phyloP scores from a whole-genome alignment of 306 rosid species.

The Cicer chorassanicum region DNA sequence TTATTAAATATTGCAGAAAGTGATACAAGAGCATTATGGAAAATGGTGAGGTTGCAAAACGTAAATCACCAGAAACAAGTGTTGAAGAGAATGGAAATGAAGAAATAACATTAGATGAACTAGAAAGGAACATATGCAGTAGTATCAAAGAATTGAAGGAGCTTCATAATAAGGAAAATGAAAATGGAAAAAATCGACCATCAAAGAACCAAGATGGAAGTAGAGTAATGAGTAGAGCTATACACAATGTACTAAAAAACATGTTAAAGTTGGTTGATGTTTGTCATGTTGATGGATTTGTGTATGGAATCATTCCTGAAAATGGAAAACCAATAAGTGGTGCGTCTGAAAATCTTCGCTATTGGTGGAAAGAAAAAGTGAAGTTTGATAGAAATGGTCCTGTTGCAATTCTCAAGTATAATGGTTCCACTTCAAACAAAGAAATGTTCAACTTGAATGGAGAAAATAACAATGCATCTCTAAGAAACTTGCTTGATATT shows the following conservation, averaged over 20 bases:
- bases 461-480: background rate
- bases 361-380: conserved; percentile 75
- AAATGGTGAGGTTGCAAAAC: background rate
- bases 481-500: conserved; percentile 47
- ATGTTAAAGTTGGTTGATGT: conserved; percentile 70
- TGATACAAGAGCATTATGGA: background rate
- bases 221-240: conserved; percentile 62
- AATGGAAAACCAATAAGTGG: conserved; percentile 69
- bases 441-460: background rate
- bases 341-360: conserved; percentile 65
- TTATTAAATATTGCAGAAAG: too few species aligned
- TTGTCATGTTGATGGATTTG: conserved; percentile 73
- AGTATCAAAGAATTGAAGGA: too few species aligned
- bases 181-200: too few species aligned
- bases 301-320: conserved; percentile 65
- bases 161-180: too few species aligned
- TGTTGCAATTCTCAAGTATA: conserved; percentile 58
- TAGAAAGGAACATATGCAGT: background rate
- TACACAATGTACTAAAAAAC: conserved; percentile 59
- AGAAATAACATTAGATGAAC: background rate
- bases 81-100: background rate
- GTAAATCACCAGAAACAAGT: too few species aligned
- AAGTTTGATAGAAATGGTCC: conserved; percentile 71
- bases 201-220: background rate
- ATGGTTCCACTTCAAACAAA: background rate